Base-by-base conservation (phyloP, 345 rosid genomes). In the Litchi chinensis region DNA sequence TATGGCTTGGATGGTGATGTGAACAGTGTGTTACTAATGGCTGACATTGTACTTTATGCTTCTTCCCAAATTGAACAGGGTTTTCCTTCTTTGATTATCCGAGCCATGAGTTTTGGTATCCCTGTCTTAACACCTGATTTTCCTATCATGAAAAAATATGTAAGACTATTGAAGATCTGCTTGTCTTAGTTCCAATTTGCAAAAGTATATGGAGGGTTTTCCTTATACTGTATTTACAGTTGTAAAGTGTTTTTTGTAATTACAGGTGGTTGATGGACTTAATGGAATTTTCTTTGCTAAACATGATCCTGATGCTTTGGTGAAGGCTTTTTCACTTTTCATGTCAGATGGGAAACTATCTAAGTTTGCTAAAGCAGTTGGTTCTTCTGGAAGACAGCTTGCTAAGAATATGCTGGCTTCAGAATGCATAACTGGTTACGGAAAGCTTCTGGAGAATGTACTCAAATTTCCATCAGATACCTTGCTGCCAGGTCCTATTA, bases 51-150 rank as follows among this genome's bases (percentile, higher is more conserved):
- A 83, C 84, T 97, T 68, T 94, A 94, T 84, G 95, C 91, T 77
- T 92, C 99, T 80, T 94, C 97, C 72, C 98, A 92, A 83, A 97
- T 91, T 85, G 98, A 94, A 79, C 98, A 94, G 82, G 91, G 87
- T 78, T 97, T 97, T 73, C 95, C 98, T 73, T 86, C 97, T 59
- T 73, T 97, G 65, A 80, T 97, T 79, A 82, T 91, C 78, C 93
- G 97, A 80, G 95, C 98, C 78, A 93, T 97, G 99, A 93, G 93
- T 68, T 91, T 92, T 80, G 93, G 93, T 70, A 85, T 92, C 74
- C 98, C 93, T 46, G 79, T 94, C 80, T 79, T 92, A 68, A 82
- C 89, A 48, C 98, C 98, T 60, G 97, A 97, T 84, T 83, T 88
- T 82, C 93, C 95, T 70, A 75, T 89, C 69, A 81, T 97, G 65